Conservation (phyloP, 495 filamentous ascomycete species). For the Hypomontagnella monticulosa region DNA sequence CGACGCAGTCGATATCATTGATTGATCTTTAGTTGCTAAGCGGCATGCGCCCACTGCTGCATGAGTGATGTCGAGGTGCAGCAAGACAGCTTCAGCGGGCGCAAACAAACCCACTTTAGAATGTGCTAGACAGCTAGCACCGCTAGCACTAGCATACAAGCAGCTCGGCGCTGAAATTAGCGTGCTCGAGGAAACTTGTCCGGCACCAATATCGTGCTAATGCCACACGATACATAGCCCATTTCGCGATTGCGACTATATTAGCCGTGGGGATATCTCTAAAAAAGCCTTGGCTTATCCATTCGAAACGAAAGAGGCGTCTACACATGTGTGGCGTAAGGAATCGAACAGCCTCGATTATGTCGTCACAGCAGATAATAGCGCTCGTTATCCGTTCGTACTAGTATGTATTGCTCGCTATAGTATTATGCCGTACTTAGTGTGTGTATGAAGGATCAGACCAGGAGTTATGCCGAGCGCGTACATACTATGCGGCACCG, state of each 20-base stretch:
- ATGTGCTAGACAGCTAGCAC: not conserved
- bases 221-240: slow-evolving; percentile 3
- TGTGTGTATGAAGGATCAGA: slow-evolving; percentile 37
- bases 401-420: not conserved
- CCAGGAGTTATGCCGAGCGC: slow-evolving; percentile 14
- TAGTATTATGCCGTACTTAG: not conserved
- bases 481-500: slow-evolving; percentile 23
- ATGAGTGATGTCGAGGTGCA: slow-evolving; percentile 41
- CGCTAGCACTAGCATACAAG: too few relatives aligned
- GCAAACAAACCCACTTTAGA: slow-evolving; percentile 12
- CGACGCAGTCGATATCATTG: slow-evolving; percentile 19
- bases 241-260: not conserved
- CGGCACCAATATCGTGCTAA: slow-evolving; percentile 11
- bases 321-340: slow-evolving; percentile 25
- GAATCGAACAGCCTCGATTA: slow-evolving; percentile 10
- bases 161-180: slow-evolving; percentile 25
- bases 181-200: slow-evolving; percentile 6
- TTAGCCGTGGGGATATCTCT: too few relatives aligned
- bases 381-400: not conserved
- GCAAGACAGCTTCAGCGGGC: slow-evolving; percentile 32
- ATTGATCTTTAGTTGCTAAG: not conserved
- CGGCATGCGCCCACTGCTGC: slow-evolving; percentile 20
- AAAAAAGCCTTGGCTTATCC: too few relatives aligned
- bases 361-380: slow-evolving; percentile 14
- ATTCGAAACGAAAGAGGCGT: slow-evolving; percentile 7